A percentile compares a stretch with the other conserved stretches of the same genome.
These are phyloP conservation scores for Botrytis galanthina DNA, from an alignment of 2,329 filamentous ascomycete species.

Conservation along the genomic window DNA sequence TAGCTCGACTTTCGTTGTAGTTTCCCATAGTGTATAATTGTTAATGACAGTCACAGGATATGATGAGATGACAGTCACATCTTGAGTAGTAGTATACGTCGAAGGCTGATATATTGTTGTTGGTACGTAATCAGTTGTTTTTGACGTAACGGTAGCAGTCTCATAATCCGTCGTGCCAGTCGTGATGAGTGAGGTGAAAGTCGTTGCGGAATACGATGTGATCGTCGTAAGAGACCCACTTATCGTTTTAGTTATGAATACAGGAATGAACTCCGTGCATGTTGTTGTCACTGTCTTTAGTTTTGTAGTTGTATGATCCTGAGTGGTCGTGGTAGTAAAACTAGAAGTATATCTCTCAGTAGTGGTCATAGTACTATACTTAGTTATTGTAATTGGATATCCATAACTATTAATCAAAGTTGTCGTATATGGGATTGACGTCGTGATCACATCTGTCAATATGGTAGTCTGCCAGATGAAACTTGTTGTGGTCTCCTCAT, in stretches of 20 bases:
- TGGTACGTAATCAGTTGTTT: conserved; percentile 1
- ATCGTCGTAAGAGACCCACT: conserved; percentile 11
- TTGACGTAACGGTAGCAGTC: conserved; percentile 7
- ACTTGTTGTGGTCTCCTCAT: conserved; percentile 18
- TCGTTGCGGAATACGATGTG: conserved; percentile 21
- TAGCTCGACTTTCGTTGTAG: background rate
- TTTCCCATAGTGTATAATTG: conserved; percentile 15
- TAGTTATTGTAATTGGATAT: conserved; percentile 26
- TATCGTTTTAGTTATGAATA: conserved; percentile 10
- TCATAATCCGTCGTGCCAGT: conserved; percentile 10
- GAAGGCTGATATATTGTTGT: conserved; percentile 11
- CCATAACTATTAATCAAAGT: conserved; percentile 27
- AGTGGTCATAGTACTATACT: conserved; percentile 27
- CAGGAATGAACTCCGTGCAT: background rate
- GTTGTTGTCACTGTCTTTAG: conserved; percentile 1
- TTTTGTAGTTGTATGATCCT: conserved; percentile 11
- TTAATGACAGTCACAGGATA: conserved; percentile 22
- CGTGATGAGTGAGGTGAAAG: conserved; percentile 17
- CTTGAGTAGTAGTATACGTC: conserved; percentile 6
- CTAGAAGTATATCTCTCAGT: conserved; percentile 23
- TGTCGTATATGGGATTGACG: conserved; percentile 26
- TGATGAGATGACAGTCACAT: background rate
- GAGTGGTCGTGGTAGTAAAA: conserved; percentile 1
- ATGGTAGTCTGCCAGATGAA: conserved; percentile 19
- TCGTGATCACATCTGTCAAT: conserved; percentile 22